A percentile compares a stretch with the other conserved stretches of the same genome.
phyloP scores from a whole-genome alignment of 768 basidiomycete species.

The Auricularia cornea region DNA sequence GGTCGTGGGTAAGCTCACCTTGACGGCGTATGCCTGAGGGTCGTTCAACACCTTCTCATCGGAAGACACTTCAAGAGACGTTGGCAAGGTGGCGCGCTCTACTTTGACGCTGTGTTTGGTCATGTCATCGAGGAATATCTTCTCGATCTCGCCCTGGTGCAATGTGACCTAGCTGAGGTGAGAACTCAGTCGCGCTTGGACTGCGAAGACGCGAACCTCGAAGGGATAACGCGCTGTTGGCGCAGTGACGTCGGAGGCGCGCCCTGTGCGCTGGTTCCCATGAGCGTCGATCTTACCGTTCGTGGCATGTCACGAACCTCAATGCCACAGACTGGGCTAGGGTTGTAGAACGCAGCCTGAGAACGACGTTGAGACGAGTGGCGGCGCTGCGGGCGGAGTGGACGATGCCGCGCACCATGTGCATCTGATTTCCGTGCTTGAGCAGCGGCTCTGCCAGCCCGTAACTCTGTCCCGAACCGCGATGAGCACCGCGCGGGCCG shows the following conservation, averaged over 20 bases:
- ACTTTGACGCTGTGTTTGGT: slow-evolving; percentile 12
- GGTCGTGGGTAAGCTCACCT: slow-evolving; percentile 1
- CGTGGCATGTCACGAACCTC: slow-evolving; percentile 32
- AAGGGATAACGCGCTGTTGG: slow-evolving; percentile 62
- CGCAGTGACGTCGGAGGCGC: slow-evolving; percentile 53
- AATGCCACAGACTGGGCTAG: slow-evolving; percentile 49
- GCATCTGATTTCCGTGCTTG: slow-evolving; percentile 58
- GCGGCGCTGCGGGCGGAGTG: slow-evolving; percentile 15
- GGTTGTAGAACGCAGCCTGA: slow-evolving; percentile 66
- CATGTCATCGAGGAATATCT: slow-evolving; percentile 9
- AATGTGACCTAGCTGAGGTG: slow-evolving; percentile 19
- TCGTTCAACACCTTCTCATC: slow-evolving; percentile 16
- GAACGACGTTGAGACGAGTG: neutral
- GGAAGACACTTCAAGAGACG: slow-evolving; percentile 13
- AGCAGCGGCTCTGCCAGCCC: slow-evolving; percentile 61
- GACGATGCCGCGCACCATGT: slow-evolving; percentile 45
- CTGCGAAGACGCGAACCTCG: too few species aligned
- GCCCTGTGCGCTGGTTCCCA: slow-evolving; percentile 45
- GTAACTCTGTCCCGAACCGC: slow-evolving; percentile 47
- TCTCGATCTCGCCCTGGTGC: slow-evolving; percentile 28
- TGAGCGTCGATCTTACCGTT: neutral
- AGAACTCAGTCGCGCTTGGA: too few species aligned
- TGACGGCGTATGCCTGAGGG: slow-evolving; percentile 16
- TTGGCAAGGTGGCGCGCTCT: slow-evolving; percentile 20
- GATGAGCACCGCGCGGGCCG: neutral